A percentile compares a stretch with the other conserved stretches of the same genome.
Conservation (phyloP, 1,139 yeast species). For the Kazachstania sp. region DNA sequence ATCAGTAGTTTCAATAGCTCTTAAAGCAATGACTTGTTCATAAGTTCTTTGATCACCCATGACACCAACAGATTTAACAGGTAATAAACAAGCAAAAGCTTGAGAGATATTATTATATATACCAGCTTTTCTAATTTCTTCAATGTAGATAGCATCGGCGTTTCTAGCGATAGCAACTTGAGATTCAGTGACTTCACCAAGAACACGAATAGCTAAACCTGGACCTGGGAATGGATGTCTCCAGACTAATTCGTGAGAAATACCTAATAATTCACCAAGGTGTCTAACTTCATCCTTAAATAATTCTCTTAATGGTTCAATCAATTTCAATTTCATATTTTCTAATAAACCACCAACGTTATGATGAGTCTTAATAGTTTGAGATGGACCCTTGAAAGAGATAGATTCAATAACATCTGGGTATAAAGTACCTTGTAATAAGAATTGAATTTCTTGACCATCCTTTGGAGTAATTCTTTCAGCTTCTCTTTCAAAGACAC, state of each 20-base stretch:
- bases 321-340: constrained; percentile 94
- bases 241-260: constrained; percentile 96
- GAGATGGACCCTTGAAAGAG: constrained; percentile 98
- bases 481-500: constrained; percentile 94
- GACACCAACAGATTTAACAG: constrained; percentile 98
- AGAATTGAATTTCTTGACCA: constrained; percentile 84
- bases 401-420: constrained; percentile 98
- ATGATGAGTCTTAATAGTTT: constrained; percentile 98
- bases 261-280: constrained; percentile 88
- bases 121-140: constrained; percentile 90
- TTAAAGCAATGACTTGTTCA: constrained; percentile 96
- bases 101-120: constrained; percentile 88
- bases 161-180: constrained; percentile 96
- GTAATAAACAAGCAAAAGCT: constrained; percentile 94
- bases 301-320: constrained; percentile 96
- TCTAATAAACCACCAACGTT: constrained; percentile 97
- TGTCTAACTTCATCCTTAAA: constrained; percentile 98
- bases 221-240: constrained; percentile 99
- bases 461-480: constrained; percentile 83
- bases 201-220: constrained; percentile 95
- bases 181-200: constrained; percentile 89
- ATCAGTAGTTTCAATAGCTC: constrained; percentile 96
- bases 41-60: constrained; percentile 99
- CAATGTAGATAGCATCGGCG: constrained; percentile 92
- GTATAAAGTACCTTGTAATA: constrained; percentile 94